Base-by-base conservation (phyloP, 2,329 filamentous ascomycete genomes). In the Colletotrichum shisoi region DNA sequence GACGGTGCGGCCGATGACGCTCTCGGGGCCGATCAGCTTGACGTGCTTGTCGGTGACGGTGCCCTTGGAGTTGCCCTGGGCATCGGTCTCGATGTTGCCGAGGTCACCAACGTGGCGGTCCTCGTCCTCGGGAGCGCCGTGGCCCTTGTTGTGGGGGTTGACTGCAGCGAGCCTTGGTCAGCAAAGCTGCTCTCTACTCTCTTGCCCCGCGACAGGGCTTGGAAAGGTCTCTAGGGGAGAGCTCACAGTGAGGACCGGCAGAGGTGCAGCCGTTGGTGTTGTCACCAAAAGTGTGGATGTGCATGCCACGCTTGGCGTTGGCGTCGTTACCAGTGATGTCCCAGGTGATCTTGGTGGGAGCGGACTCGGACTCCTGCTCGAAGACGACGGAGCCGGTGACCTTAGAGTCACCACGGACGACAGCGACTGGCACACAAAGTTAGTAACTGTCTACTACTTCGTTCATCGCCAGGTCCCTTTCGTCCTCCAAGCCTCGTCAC, bases 231-330 rank as follows among this genome's bases (percentile, higher is more conserved):
- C 9, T 40, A 13, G 34, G 44, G 44, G 52, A 15, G 15, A 42
- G 83, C 92, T 79, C 85, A 96, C 93, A 99, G 86, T 99, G 95
- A 82, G 95, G 94, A 62, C 95, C 95, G 73, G 95, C 95, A 73
- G 92, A 96, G 73, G 94, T 98, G 91, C 95, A 99, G 81, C 95
- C 95, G 84, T 99, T 99, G 87, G 95, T 98, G 88, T 98, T 98
- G 88, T 98, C 95, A 80, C 95, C 95, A 78, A 97, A 99, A 81
- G 95, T 92, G 86, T 99, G 95, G 78, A 99, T 90, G 87, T 99
- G 95, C 87, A 98, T 93, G 82, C 93, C 95, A 83, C 95, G 94
- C 89, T 96, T 88, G 78, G 95, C 94, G 81, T 96, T 97, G 83
- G 94, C 77, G 79, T 98, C 94, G 83, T 97, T 86, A 83, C 95